Conservation (phyloP, 2,329 filamentous ascomycete genomes). For the Biscogniauxia mediterranea region DNA sequence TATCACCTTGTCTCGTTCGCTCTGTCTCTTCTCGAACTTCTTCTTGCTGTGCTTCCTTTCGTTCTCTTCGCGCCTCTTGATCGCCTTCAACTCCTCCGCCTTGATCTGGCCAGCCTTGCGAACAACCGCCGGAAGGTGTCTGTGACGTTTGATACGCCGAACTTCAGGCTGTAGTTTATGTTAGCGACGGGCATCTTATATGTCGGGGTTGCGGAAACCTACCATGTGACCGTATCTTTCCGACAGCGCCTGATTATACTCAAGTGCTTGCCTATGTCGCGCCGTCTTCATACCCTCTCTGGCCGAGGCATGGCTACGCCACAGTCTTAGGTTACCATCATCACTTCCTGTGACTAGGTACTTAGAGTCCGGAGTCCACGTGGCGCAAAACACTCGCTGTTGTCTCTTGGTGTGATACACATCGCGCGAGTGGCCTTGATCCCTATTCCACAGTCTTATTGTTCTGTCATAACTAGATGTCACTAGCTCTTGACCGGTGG, state of each 20-base stretch:
- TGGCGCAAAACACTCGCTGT: constrained; percentile 72
- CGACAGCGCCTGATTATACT: constrained; percentile 85
- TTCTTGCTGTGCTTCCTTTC: constrained; percentile 88
- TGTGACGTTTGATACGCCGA: constrained; percentile 81
- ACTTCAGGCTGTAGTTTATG: constrained; percentile 66
- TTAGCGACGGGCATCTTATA: constrained; percentile 12
- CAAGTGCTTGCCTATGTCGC: constrained; percentile 79
- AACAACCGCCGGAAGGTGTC: constrained; percentile 86
- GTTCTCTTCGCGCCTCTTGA: constrained; percentile 92
- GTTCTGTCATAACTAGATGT: constrained; percentile 86
- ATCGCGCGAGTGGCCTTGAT: constrained; percentile 81
- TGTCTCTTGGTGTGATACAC: constrained; percentile 98
- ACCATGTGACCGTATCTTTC: constrained; percentile 85
- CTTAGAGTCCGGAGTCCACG: constrained; percentile 84
- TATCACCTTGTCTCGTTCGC: constrained; percentile 92
- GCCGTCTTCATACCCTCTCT: constrained; percentile 83
- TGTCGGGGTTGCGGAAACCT: constrained; percentile 7
- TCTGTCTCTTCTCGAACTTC: constrained; percentile 68
- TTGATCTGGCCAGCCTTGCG: constrained; percentile 98
- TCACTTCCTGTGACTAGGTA: constrained; percentile 90
- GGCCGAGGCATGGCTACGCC: constrained; percentile 82
- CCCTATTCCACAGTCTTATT: constrained; percentile 78
- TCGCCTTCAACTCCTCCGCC: constrained; percentile 77
- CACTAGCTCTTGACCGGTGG: constrained; percentile 91
- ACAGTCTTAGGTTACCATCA: constrained; percentile 87